Conservation (phyloP, 257 asterid genomes). For the Primulina eburnea region DNA sequence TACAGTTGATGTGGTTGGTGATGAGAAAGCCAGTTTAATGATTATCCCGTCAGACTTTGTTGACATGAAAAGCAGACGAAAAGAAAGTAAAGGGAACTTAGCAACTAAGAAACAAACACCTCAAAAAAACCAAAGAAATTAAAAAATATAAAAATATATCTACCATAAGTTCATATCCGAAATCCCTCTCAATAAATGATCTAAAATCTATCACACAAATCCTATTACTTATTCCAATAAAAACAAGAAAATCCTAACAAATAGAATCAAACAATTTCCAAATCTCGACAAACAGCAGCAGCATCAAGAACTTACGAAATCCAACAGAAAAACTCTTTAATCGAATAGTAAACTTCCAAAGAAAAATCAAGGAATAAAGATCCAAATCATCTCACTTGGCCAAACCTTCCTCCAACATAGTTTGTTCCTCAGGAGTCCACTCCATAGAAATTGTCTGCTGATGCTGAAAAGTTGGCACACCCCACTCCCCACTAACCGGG, state of each 20-base stretch:
- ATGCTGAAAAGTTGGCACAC: conserved; percentile 66
- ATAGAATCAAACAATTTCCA: conserved; percentile 1
- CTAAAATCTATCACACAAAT: not conserved
- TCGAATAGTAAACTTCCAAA: conserved; percentile 3
- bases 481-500: conserved; percentile 57
- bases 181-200: not conserved
- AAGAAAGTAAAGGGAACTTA: conserved; percentile 15
- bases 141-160: not conserved
- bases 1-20: not conserved
- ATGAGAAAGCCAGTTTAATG: conserved; percentile 1
- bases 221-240: not conserved
- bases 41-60: conserved; percentile 8
- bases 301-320: not conserved
- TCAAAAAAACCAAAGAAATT: not conserved
- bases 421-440: conserved; percentile 86
- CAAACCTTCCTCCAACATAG: conserved; percentile 61
- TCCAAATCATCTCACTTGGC: conserved; percentile 39
- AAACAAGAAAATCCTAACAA: conserved; percentile 5
- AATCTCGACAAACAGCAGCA: not conserved
- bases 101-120: not conserved
- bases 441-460: conserved; percentile 78
- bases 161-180: not conserved
- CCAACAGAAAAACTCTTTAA: not conserved
- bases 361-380: not conserved
- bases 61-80: conserved; percentile 22